These are phyloP conservation scores for Leucocoprinus sp. DNA, from an alignment of 768 basidiomycete species.

Conservation along the genomic window DNA sequence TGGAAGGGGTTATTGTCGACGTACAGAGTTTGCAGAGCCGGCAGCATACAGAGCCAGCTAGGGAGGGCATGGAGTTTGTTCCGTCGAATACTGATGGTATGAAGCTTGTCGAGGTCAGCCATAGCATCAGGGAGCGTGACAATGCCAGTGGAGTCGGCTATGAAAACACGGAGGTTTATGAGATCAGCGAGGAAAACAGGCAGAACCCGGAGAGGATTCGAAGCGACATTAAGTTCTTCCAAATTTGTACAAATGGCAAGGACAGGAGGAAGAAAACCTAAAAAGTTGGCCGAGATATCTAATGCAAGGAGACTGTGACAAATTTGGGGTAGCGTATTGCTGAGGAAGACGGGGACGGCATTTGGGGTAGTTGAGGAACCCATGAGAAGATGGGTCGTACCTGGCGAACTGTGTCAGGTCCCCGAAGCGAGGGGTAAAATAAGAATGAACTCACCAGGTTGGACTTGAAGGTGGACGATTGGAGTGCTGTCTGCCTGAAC, in stretches of 20 bases:
- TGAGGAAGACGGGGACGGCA: conserved; percentile 69
- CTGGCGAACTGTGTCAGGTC: conserved; percentile 31
- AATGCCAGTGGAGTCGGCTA: conserved; percentile 88
- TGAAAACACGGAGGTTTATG: conserved; percentile 72
- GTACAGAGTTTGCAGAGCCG: conserved; percentile 73
- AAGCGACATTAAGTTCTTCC: conserved; percentile 90
- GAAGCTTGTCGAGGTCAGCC: conserved; percentile 65
- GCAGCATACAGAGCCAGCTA: conserved; percentile 91
- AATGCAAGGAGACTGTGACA: conserved; percentile 76
- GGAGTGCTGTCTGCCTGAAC: conserved; percentile 61
- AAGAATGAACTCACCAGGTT: conserved; percentile 50
- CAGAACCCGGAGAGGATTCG: conserved; percentile 87
- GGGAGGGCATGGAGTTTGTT: conserved; percentile 87
- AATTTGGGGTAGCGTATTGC: conserved; percentile 62
- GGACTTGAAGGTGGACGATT: conserved; percentile 54
- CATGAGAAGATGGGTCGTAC: conserved; percentile 89
- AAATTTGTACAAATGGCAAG: conserved; percentile 74
- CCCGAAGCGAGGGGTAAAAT: conserved; percentile 7
- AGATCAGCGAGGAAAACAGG: conserved; percentile 81
- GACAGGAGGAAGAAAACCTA: conserved; percentile 75
- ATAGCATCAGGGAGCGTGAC: conserved; percentile 68
- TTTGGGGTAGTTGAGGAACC: conserved; percentile 75
- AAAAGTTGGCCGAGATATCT: conserved; percentile 86
- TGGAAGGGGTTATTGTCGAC: conserved; percentile 97
- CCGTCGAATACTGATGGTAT: conserved; percentile 81